A percentile compares a stretch with the other conserved stretches of the same genome.
These are phyloP conservation scores for Sanghuangporus weigelae DNA, from an alignment of 1,284 basidiomycete species.

Conservation along the genomic window DNA sequence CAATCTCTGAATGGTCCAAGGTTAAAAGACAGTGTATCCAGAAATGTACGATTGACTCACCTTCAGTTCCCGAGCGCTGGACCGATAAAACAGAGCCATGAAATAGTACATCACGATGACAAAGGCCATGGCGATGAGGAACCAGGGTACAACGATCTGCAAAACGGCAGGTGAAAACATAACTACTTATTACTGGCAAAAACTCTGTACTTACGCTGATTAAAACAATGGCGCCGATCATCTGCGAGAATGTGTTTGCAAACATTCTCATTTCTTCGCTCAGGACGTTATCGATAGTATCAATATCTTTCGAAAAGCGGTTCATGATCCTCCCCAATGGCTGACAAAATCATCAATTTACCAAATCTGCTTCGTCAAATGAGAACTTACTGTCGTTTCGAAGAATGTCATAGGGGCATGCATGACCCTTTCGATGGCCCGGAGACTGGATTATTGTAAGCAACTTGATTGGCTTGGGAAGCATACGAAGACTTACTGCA, in stretches of 20 bases:
- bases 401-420: conserved; percentile 85
- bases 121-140: conserved; percentile 67
- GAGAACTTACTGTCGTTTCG: conserved; percentile 64
- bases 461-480: neutral
- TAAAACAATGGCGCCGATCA: conserved; percentile 24
- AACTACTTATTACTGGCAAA: neutral
- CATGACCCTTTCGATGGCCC: conserved; percentile 58
- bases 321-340: conserved; percentile 90
- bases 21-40: neutral
- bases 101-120: conserved; percentile 57
- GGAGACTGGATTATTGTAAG: conserved; percentile 25
- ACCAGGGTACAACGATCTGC: conserved; percentile 78
- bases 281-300: conserved; percentile 79
- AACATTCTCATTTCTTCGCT: conserved; percentile 79
- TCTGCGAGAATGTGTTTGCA: conserved; percentile 41
- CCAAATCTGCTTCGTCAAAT: neutral
- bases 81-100: conserved; percentile 78
- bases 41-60: conserved; percentile 26
- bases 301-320: conserved; percentile 79
- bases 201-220: conserved; percentile 8
- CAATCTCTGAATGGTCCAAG: neutral
- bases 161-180: neutral
- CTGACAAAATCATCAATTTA: conserved; percentile 26
- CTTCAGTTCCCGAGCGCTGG: conserved; percentile 88
- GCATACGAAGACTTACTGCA: conserved; percentile 31